Conservation (phyloP, 2,329 filamentous ascomycete genomes). For the Trichoderma sp. region DNA sequence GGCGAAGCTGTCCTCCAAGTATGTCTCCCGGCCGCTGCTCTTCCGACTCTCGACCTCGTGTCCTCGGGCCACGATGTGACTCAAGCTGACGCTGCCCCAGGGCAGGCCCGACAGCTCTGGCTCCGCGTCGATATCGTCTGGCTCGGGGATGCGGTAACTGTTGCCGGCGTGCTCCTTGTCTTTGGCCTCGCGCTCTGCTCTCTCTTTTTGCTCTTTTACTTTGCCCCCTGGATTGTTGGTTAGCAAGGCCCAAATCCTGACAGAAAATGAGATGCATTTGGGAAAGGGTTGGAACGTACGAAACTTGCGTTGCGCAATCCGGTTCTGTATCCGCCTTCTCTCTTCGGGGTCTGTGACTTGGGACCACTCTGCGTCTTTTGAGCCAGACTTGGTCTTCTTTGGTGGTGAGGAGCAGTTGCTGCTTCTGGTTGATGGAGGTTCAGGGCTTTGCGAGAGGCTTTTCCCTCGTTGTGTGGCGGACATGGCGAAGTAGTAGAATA, state of each 20-base stretch:
- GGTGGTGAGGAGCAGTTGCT: conserved; percentile 38
- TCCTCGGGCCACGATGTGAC: conserved; percentile 53
- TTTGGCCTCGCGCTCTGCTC: conserved; percentile 61
- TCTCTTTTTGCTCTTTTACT: conserved; percentile 67
- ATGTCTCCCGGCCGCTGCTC: conserved; percentile 46
- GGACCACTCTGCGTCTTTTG: conserved; percentile 66
- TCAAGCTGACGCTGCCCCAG: conserved; percentile 70
- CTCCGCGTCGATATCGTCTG: conserved; percentile 56
- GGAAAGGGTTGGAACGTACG: conserved; percentile 52
- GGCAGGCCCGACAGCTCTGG: conserved; percentile 65
- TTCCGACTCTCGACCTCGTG: conserved; percentile 52
- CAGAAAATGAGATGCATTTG: background rate
- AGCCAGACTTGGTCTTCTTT: conserved; percentile 47
- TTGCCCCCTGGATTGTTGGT: conserved; percentile 62
- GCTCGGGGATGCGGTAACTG: conserved; percentile 63
- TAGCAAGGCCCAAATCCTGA: conserved; percentile 8
- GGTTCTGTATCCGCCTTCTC: conserved; percentile 74
- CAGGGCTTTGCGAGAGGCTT: conserved; percentile 33
- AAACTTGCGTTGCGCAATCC: conserved; percentile 75
- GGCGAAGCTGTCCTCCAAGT: conserved; percentile 40
- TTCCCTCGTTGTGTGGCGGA: conserved; percentile 32
- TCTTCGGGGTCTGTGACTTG: conserved; percentile 70
- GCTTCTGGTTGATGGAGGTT: conserved; percentile 35
- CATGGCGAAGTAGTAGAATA: conserved; percentile 29
- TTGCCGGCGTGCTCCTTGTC: conserved; percentile 66